A percentile compares a stretch with the other conserved stretches of the same genome.
Evolutionary conservation across 768 basidiomycete genomes (phyloP).

Genomic region (Rubroboletus satanas): DNA sequence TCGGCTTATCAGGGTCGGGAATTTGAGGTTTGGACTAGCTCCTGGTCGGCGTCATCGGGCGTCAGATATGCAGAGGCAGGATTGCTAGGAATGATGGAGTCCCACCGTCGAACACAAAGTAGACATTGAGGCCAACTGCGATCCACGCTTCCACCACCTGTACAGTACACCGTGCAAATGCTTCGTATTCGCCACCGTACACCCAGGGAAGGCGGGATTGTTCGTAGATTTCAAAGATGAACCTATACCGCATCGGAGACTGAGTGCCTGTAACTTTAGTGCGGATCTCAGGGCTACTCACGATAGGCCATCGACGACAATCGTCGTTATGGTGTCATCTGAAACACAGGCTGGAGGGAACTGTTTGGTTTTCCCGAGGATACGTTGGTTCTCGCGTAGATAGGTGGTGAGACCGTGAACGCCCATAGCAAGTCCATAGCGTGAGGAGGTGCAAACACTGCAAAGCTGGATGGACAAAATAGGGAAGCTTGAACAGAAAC

Average conservation of each 20-base stretch:
- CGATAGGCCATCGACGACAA: slow-evolving; percentile 88
- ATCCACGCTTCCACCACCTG: slow-evolving; percentile 65
- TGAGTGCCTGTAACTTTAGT: slow-evolving; percentile 4
- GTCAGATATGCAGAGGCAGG: slow-evolving; percentile 9
- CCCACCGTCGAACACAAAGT: slow-evolving; percentile 82
- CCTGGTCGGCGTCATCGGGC: slow-evolving; percentile 39
- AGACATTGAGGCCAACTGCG: slow-evolving; percentile 55
- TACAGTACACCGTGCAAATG: slow-evolving; percentile 47
- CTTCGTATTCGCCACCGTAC: slow-evolving; percentile 76
- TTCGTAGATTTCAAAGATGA: slow-evolving; percentile 67
- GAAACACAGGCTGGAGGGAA: slow-evolving; percentile 17
- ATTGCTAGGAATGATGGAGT: slow-evolving; percentile 16
- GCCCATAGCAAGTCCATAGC: slow-evolving; percentile 38
- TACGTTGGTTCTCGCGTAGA: slow-evolving; percentile 42
- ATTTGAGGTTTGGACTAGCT: slow-evolving; percentile 67
- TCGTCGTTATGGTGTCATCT: slow-evolving; percentile 31
- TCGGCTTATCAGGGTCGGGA: slow-evolving; percentile 60
- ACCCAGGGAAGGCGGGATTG: slow-evolving; percentile 72
- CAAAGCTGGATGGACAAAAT: background rate
- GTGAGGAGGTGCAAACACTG: background rate
- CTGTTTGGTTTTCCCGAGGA: slow-evolving; percentile 37
- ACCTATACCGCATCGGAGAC: slow-evolving; percentile 40
- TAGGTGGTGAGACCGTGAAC: slow-evolving; percentile 52
- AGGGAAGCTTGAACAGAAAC: background rate
- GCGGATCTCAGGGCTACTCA: slow-evolving; percentile 41